Percentiles rank a stretch among this genome's conserved stretches.
Evolutionary conservation across 345 rosid genomes (phyloP).

Genomic region (Erysimum cheiranthoides): DNA sequence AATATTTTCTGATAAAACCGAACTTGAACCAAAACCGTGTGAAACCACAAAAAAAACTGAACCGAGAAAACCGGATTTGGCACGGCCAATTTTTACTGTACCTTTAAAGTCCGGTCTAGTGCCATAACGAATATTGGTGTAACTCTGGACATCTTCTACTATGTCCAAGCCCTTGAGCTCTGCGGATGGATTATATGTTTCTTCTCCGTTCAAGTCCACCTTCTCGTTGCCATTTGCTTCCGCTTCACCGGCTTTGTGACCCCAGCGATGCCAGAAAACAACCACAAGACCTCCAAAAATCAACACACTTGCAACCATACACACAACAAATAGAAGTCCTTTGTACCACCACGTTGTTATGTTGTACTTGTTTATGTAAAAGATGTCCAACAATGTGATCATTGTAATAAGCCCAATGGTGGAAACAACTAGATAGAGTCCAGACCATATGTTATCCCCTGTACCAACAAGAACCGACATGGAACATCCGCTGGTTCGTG

Average conservation of each 20-base stretch:
- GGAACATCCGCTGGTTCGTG: constrained; percentile 48
- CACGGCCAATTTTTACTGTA: constrained; percentile 25
- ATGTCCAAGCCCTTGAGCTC: constrained; percentile 20
- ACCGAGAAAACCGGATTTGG: neutral
- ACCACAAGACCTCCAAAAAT: constrained; percentile 74
- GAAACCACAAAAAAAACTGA: neutral
- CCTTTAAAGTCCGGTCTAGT: constrained; percentile 86
- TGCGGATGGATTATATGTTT: constrained; percentile 7
- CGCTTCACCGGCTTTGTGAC: constrained; percentile 34
- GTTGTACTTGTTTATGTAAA: constrained; percentile 63
- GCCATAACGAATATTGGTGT: constrained; percentile 60
- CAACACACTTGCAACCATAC: constrained; percentile 71
- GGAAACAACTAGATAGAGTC: constrained; percentile 61
- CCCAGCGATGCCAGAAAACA: constrained; percentile 79
- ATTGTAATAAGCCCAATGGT: constrained; percentile 61
- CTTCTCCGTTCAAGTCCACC: constrained; percentile 20
- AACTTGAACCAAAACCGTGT: neutral
- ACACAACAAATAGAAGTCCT: constrained; percentile 66
- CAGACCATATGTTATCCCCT: constrained; percentile 77
- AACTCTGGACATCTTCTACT: constrained; percentile 33
- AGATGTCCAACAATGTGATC: constrained; percentile 54
- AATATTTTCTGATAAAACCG: too few species aligned
- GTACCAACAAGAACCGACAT: constrained; percentile 86
- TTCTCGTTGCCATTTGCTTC: constrained; percentile 31
- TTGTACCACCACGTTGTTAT: constrained; percentile 82